These are phyloP conservation scores for Lachnellula suecica DNA, from an alignment of 2,329 filamentous ascomycete genomes.

Conservation along the genomic window DNA sequence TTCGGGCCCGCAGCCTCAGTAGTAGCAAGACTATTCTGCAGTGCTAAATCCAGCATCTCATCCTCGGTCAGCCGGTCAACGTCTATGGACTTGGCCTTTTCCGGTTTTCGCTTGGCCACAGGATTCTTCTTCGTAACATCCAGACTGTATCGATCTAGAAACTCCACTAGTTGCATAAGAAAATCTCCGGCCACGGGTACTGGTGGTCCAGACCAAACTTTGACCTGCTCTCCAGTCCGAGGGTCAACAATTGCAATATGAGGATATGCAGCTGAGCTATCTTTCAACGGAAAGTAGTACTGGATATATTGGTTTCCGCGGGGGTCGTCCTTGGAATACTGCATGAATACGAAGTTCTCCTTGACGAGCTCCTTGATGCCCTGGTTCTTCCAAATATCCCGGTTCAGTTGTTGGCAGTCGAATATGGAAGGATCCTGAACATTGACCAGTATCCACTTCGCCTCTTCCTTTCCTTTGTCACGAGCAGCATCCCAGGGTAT, in stretches of 20 bases:
- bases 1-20: constrained; percentile 46
- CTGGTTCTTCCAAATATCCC: constrained; percentile 92
- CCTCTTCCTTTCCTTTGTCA: constrained; percentile 78
- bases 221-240: constrained; percentile 93
- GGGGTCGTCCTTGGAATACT: constrained; percentile 85
- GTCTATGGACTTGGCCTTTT: constrained; percentile 67
- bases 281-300: constrained; percentile 81
- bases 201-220: constrained; percentile 86
- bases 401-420: constrained; percentile 89
- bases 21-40: constrained; percentile 80
- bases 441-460: constrained; percentile 96
- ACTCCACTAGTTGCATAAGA: constrained; percentile 87
- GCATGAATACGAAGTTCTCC: constrained; percentile 94
- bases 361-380: constrained; percentile 76
- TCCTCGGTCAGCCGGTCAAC: constrained; percentile 92
- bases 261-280: constrained; percentile 87
- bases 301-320: constrained; percentile 79
- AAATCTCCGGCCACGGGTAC: constrained; percentile 78
- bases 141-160: constrained; percentile 94
- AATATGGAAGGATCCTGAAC: constrained; percentile 93
- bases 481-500: constrained; percentile 82
- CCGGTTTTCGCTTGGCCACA: constrained; percentile 74
- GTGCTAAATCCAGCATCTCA: constrained; percentile 92
- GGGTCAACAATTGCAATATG: constrained; percentile 96
- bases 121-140: constrained; percentile 89